These are phyloP conservation scores for Rhododendron griersonianum DNA, from an alignment of 148 eudicot genomes.

Conservation along the genomic window DNA sequence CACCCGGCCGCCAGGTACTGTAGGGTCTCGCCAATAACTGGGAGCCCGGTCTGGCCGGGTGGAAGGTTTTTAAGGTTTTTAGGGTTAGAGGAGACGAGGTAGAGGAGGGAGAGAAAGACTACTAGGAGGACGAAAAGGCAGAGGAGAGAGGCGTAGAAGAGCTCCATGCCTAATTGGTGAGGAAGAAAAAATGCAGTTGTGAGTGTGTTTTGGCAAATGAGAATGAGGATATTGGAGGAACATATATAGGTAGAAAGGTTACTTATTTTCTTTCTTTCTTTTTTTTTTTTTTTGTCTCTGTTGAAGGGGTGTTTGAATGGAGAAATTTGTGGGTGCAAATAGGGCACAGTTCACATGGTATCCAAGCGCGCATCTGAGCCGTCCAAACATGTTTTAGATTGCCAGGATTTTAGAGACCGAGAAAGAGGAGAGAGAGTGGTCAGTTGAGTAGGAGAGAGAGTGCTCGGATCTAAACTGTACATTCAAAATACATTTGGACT, in stretches of 20 bases:
- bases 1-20: neutral
- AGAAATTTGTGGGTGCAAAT: no score
- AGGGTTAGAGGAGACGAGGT: neutral
- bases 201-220: neutral
- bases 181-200: neutral
- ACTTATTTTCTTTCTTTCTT: neutral
- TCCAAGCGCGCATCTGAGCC: no score
- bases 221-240: neutral
- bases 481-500: no score
- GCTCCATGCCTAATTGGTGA: neutral
- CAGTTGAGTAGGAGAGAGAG: no score
- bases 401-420: no score
- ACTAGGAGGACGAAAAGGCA: neutral
- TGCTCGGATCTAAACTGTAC: no score
- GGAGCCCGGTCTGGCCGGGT: neutral
- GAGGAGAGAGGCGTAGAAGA: neutral
- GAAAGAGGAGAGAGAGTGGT: no score
- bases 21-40: neutral
- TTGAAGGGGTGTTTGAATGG: neutral
- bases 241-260: neutral
- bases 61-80: neutral
- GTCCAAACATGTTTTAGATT: no score
- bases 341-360: no score
- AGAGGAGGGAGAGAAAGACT: neutral
- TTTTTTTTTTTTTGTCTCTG: no score